Evolutionary conservation across 2,329 filamentous ascomycete genomes (phyloP).

Genomic region (Thermomyces lanuginosus): DNA sequence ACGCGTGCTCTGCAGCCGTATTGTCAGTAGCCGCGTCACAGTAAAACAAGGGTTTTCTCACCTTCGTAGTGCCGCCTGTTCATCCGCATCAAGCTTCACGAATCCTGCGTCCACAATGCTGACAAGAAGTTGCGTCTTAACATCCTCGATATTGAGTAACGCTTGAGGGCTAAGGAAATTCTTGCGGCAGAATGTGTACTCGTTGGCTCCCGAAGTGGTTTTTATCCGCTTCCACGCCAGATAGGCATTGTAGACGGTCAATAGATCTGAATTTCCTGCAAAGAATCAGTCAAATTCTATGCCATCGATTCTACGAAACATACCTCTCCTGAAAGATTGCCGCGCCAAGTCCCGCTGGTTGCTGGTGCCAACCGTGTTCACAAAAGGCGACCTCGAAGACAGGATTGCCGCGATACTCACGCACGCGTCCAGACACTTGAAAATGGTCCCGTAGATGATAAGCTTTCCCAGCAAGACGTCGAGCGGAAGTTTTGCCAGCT

Average conservation of each 20-base stretch:
- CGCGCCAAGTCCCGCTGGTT: slow-evolving; percentile 67
- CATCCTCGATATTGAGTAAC: slow-evolving; percentile 79
- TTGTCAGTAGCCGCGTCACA: background rate
- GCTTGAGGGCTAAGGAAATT: slow-evolving; percentile 86
- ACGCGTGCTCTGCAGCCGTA: slow-evolving; percentile 38
- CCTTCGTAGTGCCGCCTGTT: slow-evolving; percentile 52
- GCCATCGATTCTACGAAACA: slow-evolving; percentile 3
- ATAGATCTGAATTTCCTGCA: slow-evolving; percentile 66
- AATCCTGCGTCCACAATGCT: slow-evolving; percentile 77
- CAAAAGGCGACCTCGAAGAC: slow-evolving; percentile 87
- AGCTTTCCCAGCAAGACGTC: slow-evolving; percentile 93
- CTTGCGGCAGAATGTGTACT: slow-evolving; percentile 83
- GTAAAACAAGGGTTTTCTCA: slow-evolving; percentile 16
- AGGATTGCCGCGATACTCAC: slow-evolving; percentile 85
- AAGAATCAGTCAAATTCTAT: slow-evolving; percentile 4
- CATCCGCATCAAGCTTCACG: slow-evolving; percentile 55
- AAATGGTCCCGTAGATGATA: slow-evolving; percentile 69
- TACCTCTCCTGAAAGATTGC: slow-evolving; percentile 57
- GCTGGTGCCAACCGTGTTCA: slow-evolving; percentile 69
- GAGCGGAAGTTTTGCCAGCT: slow-evolving; percentile 73
- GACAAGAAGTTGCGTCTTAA: slow-evolving; percentile 79
- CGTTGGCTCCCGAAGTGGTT: slow-evolving; percentile 50
- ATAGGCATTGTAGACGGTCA: slow-evolving; percentile 92
- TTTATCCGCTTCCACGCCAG: slow-evolving; percentile 73
- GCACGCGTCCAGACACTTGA: slow-evolving; percentile 79